Percentiles rank a stretch among this genome's conserved stretches.
These are phyloP conservation scores for Vanderwaltozyma yarrowii DNA, from an alignment of 805 yeast genomes.

Conservation along the genomic window DNA sequence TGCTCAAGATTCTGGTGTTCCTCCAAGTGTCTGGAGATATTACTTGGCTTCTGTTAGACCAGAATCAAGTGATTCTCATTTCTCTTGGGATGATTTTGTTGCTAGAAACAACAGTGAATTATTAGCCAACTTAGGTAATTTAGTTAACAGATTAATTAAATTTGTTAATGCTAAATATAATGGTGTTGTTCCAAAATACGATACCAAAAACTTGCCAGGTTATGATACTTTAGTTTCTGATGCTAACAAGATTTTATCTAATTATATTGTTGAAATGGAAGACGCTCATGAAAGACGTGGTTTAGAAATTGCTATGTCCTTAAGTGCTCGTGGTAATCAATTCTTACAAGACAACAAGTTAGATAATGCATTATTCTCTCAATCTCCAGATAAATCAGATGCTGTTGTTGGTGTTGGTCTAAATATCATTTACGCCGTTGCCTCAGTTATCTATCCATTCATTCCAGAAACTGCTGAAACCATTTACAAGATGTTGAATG, in stretches of 20 bases:
- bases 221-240: conserved; percentile 42
- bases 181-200: conserved; percentile 72
- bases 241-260: conserved; percentile 47
- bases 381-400: conserved; percentile 70
- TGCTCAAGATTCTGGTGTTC: conserved; percentile 85
- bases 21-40: conserved; percentile 96
- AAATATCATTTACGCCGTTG: conserved; percentile 77
- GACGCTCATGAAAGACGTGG: conserved; percentile 76
- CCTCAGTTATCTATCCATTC: conserved; percentile 74
- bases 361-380: conserved; percentile 74
- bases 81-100: conserved; percentile 95
- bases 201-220: conserved; percentile 38
- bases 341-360: conserved; percentile 94
- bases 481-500: conserved; percentile 72
- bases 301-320: conserved; percentile 80
- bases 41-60: conserved; percentile 90
- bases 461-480: conserved; percentile 75
- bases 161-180: conserved; percentile 84
- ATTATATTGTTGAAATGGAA: conserved; percentile 67
- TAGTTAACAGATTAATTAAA: conserved; percentile 87
- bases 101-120: conserved; percentile 88
- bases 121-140: conserved; percentile 92
- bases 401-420: conserved; percentile 89
- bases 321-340: conserved; percentile 87
- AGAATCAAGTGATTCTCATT: conserved; percentile 90